Base-by-base conservation (phyloP, 2,329 filamentous ascomycete genomes). In the Trichoderma oligosporum region DNA sequence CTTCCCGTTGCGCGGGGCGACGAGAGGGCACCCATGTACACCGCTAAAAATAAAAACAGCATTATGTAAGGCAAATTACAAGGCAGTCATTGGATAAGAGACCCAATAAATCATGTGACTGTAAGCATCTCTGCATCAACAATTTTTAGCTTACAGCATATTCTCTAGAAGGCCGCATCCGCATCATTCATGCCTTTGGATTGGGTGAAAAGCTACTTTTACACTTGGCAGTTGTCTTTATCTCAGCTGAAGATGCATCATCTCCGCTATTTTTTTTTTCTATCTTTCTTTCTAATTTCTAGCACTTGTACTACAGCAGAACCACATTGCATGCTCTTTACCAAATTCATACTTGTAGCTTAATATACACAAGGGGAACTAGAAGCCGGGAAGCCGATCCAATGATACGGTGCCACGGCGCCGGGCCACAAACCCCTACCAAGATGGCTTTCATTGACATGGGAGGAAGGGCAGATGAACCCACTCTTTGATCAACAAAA, bases 1-100 rank as follows among this genome's bases (percentile, higher is more conserved):
- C 45, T 57, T 38, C 45, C 53, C 57, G 61, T 63, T 63, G 61
- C 61, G 59, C 61, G 55, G 61, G 61, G 61, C 59, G 61, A 63
- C 59, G 57, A 41, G 51, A 54, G 6, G n/a, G 20, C 25, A 59
- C 31, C 57, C 52, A 36, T n/a, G 57, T 56, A 44, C 35, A 54
- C 56, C 38, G 55, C 55, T 41, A 35, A 44, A 16, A 18, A 33
- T 24, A n/a, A n/a, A 24, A 33, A 25, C 2, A 33, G 8, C 8
- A n/a, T 42, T 42, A 58, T 4, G n/a, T 58, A 53, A 58, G 35
- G 25, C 47, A 27, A n/a, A 12, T 35, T 35, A 1, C 4, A 5
- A 1, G 0, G 14, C 41, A 2, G 0, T 14, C 22, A 58, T 58
- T 58, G 56, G 56, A 12, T 7, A 22, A 3, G 8, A 11, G 14